A percentile compares a stretch with the other conserved stretches of the same genome.
Evolutionary conservation across 495 filamentous ascomycete species (phyloP).

Genomic region (Aspergillus panamensis): DNA sequence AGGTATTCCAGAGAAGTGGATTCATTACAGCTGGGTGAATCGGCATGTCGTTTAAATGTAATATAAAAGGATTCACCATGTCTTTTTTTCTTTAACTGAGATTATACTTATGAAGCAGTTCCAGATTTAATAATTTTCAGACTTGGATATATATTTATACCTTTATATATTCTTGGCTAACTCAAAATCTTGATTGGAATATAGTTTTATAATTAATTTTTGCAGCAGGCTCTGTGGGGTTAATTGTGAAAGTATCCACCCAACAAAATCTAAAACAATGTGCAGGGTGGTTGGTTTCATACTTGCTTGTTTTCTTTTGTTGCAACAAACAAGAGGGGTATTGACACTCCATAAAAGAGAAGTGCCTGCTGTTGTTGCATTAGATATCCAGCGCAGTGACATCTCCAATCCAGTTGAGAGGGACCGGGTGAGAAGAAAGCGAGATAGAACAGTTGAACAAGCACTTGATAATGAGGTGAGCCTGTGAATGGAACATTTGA

Average conservation of each 20-base stretch:
- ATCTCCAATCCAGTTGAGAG: constrained; percentile 31
- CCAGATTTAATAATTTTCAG: too few species aligned
- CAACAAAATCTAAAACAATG: not conserved
- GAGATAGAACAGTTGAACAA: constrained; percentile 32
- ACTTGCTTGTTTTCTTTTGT: constrained; percentile 17
- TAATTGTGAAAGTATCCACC: too few species aligned
- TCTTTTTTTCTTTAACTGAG: too few species aligned
- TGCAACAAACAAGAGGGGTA: constrained; percentile 17
- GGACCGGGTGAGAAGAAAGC: constrained; percentile 35
- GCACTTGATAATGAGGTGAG: constrained; percentile 44
- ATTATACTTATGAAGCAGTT: too few species aligned
- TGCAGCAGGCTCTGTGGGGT: too few species aligned
- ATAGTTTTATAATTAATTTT: too few species aligned
- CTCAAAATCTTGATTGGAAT: not conserved
- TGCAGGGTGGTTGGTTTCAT: not conserved
- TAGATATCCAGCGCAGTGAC: constrained; percentile 40
- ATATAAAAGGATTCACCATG: too few species aligned
- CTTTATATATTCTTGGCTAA: not conserved
- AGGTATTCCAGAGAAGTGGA: too few species aligned
- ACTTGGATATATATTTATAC: too few species aligned
- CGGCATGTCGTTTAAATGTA: too few species aligned
- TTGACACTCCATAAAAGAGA: constrained; percentile 35
- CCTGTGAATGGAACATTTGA: not conserved
- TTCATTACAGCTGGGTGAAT: too few species aligned
- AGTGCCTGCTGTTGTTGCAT: constrained; percentile 33